Conservation (phyloP, 2,329 filamentous ascomycete genomes). For the Sarocladium oryzae region DNA sequence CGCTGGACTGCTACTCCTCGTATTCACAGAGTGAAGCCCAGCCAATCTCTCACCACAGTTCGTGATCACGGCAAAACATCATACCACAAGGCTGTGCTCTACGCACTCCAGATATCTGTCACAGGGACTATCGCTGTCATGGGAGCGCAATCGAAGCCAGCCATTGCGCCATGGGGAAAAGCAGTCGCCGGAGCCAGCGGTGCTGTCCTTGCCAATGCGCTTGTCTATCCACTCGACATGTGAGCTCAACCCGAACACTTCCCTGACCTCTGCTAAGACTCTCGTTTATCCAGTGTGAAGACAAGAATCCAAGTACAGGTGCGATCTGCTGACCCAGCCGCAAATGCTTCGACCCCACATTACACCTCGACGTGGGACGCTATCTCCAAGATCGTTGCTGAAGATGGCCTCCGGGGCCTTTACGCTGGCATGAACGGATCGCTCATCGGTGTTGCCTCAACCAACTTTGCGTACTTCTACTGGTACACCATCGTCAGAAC, state of each 20-base stretch:
- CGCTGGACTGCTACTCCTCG: too few species aligned
- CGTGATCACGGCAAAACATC: too few species aligned
- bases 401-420: slow-evolving; percentile 74
- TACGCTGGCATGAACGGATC: slow-evolving; percentile 86
- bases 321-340: slow-evolving; percentile 47
- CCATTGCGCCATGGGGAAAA: slow-evolving; percentile 84
- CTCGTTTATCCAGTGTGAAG: slow-evolving; percentile 68
- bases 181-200: slow-evolving; percentile 89
- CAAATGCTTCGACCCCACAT: slow-evolving; percentile 51
- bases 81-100: too few species aligned
- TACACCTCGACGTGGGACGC: slow-evolving; percentile 88
- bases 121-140: too few species aligned
- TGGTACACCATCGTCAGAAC: slow-evolving; percentile 90
- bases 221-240: slow-evolving; percentile 97
- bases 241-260: slow-evolving; percentile 39
- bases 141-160: slow-evolving; percentile 57
- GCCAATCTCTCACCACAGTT: too few species aligned
- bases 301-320: slow-evolving; percentile 94
- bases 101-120: too few species aligned
- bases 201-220: slow-evolving; percentile 86
- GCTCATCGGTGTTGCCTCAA: slow-evolving; percentile 86
- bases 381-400: slow-evolving; percentile 72
- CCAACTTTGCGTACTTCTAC: slow-evolving; percentile 99
- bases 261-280: slow-evolving; percentile 4
- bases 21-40: too few species aligned